These are phyloP conservation scores for Multifurca ochricompacta DNA, from an alignment of 768 basidiomycete species.

Conservation along the genomic window DNA sequence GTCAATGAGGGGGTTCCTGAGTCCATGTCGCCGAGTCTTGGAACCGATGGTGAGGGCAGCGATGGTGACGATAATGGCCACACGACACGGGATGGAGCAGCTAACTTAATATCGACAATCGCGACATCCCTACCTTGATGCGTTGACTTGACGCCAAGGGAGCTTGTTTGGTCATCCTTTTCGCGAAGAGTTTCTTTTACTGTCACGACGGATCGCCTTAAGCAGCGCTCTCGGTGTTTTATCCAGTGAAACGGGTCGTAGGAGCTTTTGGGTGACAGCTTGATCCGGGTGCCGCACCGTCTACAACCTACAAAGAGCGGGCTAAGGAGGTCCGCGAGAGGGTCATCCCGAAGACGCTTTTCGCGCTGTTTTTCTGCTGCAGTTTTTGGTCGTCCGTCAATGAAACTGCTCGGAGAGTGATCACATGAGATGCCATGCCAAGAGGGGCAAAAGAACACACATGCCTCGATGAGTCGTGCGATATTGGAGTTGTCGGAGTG, in stretches of 20 bases:
- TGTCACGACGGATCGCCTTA: constrained; percentile 13
- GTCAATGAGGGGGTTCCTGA: constrained; percentile 13
- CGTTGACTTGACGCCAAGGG: not conserved
- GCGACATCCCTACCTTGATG: not conserved
- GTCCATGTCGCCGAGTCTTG: not conserved
- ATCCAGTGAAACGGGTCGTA: constrained; percentile 22
- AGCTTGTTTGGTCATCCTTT: not conserved
- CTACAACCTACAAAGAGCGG: constrained; percentile 19
- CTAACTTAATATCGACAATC: not conserved
- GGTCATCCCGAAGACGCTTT: constrained; percentile 16
- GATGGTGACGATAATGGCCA: not conserved
- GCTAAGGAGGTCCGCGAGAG: constrained; percentile 20
- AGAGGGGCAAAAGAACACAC: not conserved
- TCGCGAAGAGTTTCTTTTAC: constrained; percentile 16
- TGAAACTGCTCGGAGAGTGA: constrained; percentile 8
- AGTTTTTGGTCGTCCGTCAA: constrained; percentile 19
- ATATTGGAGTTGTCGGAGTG: not conserved
- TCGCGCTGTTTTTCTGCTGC: constrained; percentile 19
- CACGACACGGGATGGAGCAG: not conserved
- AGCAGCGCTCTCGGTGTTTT: constrained; percentile 21
- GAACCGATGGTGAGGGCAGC: not conserved
- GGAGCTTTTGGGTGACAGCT: constrained; percentile 20
- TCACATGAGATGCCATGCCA: not conserved
- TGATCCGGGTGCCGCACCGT: constrained; percentile 20
- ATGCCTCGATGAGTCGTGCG: constrained; percentile 7